Evolutionary conservation across 495 filamentous ascomycete species (phyloP).

Genomic region (Xylaria venustula): DNA sequence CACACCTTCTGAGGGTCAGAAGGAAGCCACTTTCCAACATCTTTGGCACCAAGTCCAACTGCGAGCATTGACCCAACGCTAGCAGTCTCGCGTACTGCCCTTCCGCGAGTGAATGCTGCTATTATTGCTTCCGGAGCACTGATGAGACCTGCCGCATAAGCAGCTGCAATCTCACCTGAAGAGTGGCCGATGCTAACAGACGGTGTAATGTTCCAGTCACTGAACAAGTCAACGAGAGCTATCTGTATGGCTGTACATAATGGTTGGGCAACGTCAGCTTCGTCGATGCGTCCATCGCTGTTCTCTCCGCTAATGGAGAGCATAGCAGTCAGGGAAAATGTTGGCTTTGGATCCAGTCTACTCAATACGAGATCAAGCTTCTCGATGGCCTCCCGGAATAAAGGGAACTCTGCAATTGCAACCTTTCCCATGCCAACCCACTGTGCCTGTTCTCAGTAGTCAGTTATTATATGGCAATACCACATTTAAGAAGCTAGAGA

Average conservation of each 20-base stretch:
- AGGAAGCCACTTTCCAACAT: slow-evolving; percentile 30
- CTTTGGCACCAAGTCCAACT: slow-evolving; percentile 25
- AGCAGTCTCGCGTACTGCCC: slow-evolving; percentile 3
- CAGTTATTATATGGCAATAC: not conserved
- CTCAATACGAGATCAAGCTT: slow-evolving; percentile 16
- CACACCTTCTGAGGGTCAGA: slow-evolving; percentile 15
- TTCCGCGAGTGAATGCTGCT: slow-evolving; percentile 41
- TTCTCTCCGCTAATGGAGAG: slow-evolving; percentile 20
- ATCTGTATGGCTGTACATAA: slow-evolving; percentile 52
- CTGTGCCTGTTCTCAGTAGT: slow-evolving; percentile 29
- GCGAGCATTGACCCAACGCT: slow-evolving; percentile 36
- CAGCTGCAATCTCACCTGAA: slow-evolving; percentile 60
- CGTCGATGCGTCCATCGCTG: slow-evolving; percentile 22
- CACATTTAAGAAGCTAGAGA: not conserved
- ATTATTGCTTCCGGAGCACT: slow-evolving; percentile 43
- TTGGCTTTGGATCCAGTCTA: slow-evolving; percentile 9
- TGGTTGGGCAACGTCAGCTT: slow-evolving; percentile 38
- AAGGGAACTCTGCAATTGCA: slow-evolving; percentile 20
- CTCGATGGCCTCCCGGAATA: slow-evolving; percentile 18
- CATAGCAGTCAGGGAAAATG: slow-evolving; percentile 18
- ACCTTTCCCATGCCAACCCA: slow-evolving; percentile 46
- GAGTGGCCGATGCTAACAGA: slow-evolving; percentile 57
- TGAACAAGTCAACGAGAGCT: slow-evolving; percentile 51
- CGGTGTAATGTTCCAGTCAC: slow-evolving; percentile 47
- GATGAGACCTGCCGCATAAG: slow-evolving; percentile 43